Base-by-base conservation (phyloP, 2,329 filamentous ascomycete species). In the Sporothrix globosa region DNA sequence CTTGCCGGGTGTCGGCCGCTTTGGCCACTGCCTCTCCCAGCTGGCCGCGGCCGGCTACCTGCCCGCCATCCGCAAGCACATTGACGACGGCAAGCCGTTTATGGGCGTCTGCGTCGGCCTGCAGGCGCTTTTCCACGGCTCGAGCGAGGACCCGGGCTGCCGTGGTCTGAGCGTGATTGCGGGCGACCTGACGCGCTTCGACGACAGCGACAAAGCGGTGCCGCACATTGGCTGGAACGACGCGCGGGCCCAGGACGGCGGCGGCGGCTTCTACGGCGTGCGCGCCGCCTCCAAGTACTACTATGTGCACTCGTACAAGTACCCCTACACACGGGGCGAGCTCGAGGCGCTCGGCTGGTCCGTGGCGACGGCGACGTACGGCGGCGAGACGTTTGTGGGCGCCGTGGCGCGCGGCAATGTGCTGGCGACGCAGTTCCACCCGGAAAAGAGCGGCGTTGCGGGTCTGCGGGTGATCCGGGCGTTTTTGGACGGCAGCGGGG, bases 221-320 rank as follows among this genome's bases (percentile, higher is more conserved):
- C 96, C 96, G 52, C 96, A 99, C 82, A 99, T 99, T 79, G 96
- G 96, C 69, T 99, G 96, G 96, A 99, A 99, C 81, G 93, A 90
- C 75, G 96, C 96, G 58, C 90, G 27, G 17, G 24, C 63, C 0
- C 27, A 58, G 11, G 27, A 30, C 27, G 27, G 27, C 27, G 27
- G 27, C 27, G 13, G 46, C 24, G 6, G 41, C 14, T 86, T 98
- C 71, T 97, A 95, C 79, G 93, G 91, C 70, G 82, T 99, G 69
- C 84, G 87, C 39, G 90, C 92, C 0, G 85, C 86, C 68, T 97
- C 92, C 78, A 99, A 98, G 81, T 99, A 99, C 84, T 99, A 99
- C 83, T 99, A 99, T 78, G 95, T 99, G 70, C 96, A 99, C 84
- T 94, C 93, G 2, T 99, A 96, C 81, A 94, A 93, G 71, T 90